Evolutionary conservation across 495 filamentous ascomycete genomes (phyloP), one percentile per base, ranked within the genome.

Genomic region (Echria macrotheca): DNA sequence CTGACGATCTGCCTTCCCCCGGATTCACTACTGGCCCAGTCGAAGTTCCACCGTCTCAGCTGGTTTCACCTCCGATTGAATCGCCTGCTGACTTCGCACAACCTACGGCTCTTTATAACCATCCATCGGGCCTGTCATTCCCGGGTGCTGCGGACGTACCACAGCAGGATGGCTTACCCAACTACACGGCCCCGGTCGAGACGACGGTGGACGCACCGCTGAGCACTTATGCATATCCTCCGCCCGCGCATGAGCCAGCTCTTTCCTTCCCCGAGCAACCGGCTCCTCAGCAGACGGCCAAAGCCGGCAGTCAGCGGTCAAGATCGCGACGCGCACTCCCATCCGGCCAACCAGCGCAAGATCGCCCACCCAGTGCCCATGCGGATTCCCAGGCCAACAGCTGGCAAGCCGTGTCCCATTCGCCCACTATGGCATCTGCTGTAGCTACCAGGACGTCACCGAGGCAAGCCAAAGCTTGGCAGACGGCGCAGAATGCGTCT

Each of bases 1-100:
- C 60, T 1, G 60, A 64, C 36, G 53, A 52, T 15, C 36, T 67
- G 43, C 49, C 49, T 2, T 65, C 64, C 6, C 59, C 59, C 1
- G 64, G 61, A 4, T 63, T 61, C 23, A 50, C 53, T 14, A 39
- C 39, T 21, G 26, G 51, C 1, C 43, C 49, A 29, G 28, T 24
- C 22, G 45, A 28, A 23, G 14, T 53, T 11, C 57, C 49, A 17
- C 50, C 35, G 4, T 26, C 52, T 7, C 47, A 35, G 12, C 5
- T 49, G 14, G 44, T 41, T 15, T 39, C 40, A 6, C 58, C 47
- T 14, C 46, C 55, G 2, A 14, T 47, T 3, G 55, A 64, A 18
- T 38, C 47, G 3, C 43, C 52, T n/a, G n/a, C n/a, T n/a, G 1
- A 24, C 45, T 5, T 47, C 58, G 2, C 28, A 41, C 24, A 18